These are phyloP conservation scores for Porcisia hertigi DNA, from an alignment of 208 protist species.

Conservation along the genomic window DNA sequence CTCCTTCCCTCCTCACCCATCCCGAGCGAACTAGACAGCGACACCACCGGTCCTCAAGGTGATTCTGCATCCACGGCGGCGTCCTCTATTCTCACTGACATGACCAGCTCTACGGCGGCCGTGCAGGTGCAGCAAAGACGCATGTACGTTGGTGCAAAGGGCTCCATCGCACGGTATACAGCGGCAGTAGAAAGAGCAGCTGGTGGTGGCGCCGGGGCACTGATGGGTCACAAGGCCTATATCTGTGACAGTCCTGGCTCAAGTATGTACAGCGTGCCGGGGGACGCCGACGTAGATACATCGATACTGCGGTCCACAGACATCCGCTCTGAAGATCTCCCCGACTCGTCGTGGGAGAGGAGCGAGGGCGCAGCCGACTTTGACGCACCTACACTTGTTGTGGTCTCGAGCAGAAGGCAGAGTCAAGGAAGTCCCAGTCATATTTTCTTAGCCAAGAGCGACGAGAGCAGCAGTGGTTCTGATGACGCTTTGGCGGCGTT, in stretches of 20 bases:
- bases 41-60: background rate
- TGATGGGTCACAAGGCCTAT: constrained; percentile 5
- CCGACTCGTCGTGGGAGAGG: background rate
- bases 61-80: background rate
- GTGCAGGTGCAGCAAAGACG: constrained; percentile 14
- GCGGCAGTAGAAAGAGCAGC: background rate
- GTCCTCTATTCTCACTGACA: constrained; percentile 10
- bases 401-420: background rate
- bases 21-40: constrained; percentile 20
- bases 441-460: background rate
- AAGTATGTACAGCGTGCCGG: constrained; percentile 15
- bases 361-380: background rate
- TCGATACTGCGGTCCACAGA: constrained; percentile 8
- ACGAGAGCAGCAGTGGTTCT: constrained; percentile 8
- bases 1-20: constrained; percentile 30
- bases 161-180: background rate
- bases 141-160: constrained; percentile 12
- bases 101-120: constrained; percentile 7
- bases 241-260: constrained; percentile 14
- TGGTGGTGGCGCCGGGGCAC: background rate
- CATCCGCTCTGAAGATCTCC: constrained; percentile 12
- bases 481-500: constrained; percentile 47
- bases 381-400: background rate
- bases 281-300: constrained; percentile 33
- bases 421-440: background rate